Evolutionary conservation across 306 rosid species (phyloP).

Genomic region (Fragaria iinumae): DNA sequence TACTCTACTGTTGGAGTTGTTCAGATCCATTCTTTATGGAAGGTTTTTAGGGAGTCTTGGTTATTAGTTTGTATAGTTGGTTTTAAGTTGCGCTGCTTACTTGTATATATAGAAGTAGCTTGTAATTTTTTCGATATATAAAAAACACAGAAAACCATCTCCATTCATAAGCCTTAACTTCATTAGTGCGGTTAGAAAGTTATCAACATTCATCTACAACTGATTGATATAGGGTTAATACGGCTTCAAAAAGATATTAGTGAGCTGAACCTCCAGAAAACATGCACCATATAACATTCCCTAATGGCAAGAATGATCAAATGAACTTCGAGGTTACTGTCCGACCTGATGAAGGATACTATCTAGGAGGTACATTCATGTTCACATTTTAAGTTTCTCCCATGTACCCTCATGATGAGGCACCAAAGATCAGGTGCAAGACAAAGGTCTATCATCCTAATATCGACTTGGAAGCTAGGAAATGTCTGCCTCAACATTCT

Average conservation of each 20-base stretch:
- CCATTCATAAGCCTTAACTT: too few species aligned
- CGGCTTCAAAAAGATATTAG: constrained; percentile 32
- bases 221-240: too few species aligned
- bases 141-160: too few species aligned
- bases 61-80: too few species aligned
- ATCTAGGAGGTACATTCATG: constrained; percentile 50
- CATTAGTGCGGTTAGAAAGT: too few species aligned
- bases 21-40: too few species aligned
- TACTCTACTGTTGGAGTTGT: too few species aligned
- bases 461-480: constrained; percentile 62
- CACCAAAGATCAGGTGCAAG: constrained; percentile 65
- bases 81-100: too few species aligned
- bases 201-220: too few species aligned
- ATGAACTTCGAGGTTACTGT: constrained; percentile 63
- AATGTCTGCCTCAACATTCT: constrained; percentile 60
- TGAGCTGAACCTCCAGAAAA: constrained; percentile 52
- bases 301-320: constrained; percentile 56
- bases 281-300: constrained; percentile 49
- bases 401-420: constrained; percentile 51
- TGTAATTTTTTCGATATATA: too few species aligned
- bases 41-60: too few species aligned
- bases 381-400: constrained; percentile 57
- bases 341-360: constrained; percentile 58
- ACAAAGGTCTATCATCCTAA: constrained; percentile 72
- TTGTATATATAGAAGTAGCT: too few species aligned